Evolutionary conservation across 495 filamentous ascomycete genomes (phyloP).

Genomic region (Bacidia rubella): DNA sequence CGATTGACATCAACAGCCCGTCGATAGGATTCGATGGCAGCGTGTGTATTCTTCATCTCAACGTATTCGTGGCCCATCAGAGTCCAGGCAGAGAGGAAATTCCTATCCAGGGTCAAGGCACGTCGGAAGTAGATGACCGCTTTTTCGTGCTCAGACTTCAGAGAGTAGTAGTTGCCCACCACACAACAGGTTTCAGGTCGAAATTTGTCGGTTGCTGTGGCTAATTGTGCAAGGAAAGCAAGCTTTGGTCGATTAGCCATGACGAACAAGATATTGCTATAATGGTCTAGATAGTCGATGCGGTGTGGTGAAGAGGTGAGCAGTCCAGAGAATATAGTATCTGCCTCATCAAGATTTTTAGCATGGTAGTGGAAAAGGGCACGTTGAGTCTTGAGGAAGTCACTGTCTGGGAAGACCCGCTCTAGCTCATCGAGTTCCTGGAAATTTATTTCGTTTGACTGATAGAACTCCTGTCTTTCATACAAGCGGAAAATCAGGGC

Average conservation of each 20-base stretch:
- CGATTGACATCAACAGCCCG: conserved; percentile 93
- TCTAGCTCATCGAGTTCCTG: conserved; percentile 62
- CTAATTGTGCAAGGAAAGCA: conserved; percentile 81
- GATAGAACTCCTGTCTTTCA: conserved; percentile 80
- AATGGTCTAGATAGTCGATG: conserved; percentile 82
- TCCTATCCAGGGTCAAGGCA: conserved; percentile 84
- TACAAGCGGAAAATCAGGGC: conserved; percentile 86
- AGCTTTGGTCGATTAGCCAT: conserved; percentile 76
- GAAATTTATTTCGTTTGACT: conserved; percentile 57
- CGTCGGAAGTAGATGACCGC: conserved; percentile 96
- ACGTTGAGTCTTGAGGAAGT: conserved; percentile 79
- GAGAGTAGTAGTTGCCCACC: conserved; percentile 91
- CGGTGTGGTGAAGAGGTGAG: conserved; percentile 71
- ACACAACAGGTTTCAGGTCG: conserved; percentile 94
- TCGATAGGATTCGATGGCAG: conserved; percentile 93
- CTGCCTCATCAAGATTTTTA: conserved; percentile 83
- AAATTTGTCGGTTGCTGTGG: conserved; percentile 84
- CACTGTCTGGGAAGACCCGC: conserved; percentile 67
- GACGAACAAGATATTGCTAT: conserved; percentile 94
- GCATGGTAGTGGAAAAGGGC: conserved; percentile 84
- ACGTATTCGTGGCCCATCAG: conserved; percentile 99
- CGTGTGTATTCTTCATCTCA: conserved; percentile 97
- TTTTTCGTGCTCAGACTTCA: conserved; percentile 91
- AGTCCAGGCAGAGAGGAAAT: conserved; percentile 90
- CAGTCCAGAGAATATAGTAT: conserved; percentile 70